phyloP scores from a whole-genome alignment of 148 eudicot genomes.

The Linanthus parryae region DNA sequence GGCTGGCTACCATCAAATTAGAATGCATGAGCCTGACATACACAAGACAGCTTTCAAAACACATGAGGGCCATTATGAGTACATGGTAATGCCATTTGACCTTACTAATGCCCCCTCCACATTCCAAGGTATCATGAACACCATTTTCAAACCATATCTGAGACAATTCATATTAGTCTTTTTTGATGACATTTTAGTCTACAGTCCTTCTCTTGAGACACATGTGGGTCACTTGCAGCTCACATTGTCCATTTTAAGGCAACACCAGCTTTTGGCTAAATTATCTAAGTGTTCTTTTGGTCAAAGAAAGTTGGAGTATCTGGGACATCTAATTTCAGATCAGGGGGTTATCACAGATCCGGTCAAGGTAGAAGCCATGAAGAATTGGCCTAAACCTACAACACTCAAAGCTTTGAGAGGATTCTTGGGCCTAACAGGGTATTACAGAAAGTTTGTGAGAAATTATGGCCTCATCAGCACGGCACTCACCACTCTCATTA shows the following conservation, averaged over 20 bases:
- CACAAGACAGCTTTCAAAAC: neutral
- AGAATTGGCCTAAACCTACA: neutral
- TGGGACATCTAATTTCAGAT: neutral
- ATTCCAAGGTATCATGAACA: too few species aligned
- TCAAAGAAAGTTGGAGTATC: neutral
- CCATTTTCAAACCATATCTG: too few species aligned
- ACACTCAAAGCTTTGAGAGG: neutral
- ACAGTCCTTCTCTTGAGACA: neutral
- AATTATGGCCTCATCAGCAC: neutral
- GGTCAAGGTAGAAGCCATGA: too few species aligned
- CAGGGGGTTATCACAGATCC: neutral
- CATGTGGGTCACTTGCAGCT: neutral
- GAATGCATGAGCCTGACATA: neutral
- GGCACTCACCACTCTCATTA: neutral
- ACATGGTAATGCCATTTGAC: too few species aligned
- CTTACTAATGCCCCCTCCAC: too few species aligned
- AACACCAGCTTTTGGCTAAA: neutral
- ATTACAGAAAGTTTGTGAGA: neutral
- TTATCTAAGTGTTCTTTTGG: neutral
- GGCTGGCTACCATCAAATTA: neutral
- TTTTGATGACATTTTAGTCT: too few species aligned
- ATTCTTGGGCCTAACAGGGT: neutral
- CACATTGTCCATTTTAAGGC: neutral
- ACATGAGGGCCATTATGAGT: neutral
- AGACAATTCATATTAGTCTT: too few species aligned